Evolutionary conservation across 495 filamentous ascomycete genomes (phyloP).

Genomic region (Aspergillus asperescens): DNA sequence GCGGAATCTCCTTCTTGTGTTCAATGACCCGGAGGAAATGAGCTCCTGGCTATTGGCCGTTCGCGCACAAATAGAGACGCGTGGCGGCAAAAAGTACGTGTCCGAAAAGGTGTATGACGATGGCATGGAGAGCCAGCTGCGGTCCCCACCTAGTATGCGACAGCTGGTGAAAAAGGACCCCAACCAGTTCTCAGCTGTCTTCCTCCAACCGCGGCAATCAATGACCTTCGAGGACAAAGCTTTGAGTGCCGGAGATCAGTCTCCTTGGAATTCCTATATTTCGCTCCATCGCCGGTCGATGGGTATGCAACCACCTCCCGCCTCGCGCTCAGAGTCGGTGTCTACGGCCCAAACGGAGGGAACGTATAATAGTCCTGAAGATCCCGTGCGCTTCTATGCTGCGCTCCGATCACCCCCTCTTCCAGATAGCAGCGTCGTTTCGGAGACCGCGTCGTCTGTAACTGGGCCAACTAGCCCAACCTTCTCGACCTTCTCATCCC

Average conservation of each 20-base stretch:
- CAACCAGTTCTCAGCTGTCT: slow-evolving; percentile 57
- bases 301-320: slow-evolving; percentile 17
- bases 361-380: slow-evolving; percentile 16
- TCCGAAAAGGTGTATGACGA: slow-evolving; percentile 45
- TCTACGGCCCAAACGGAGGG: slow-evolving; percentile 30
- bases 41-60: slow-evolving; percentile 68
- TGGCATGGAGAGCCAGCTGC: slow-evolving; percentile 37
- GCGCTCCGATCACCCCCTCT: slow-evolving; percentile 8
- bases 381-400: slow-evolving; percentile 18
- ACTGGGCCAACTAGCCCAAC: slow-evolving; percentile 23
- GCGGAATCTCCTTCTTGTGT: slow-evolving; percentile 70
- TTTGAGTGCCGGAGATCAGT: slow-evolving; percentile 24
- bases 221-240: slow-evolving; percentile 25
- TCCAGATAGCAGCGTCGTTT: slow-evolving; percentile 8
- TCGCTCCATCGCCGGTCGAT: slow-evolving; percentile 30
- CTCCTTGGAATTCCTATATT: slow-evolving; percentile 28
- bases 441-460: slow-evolving; percentile 11
- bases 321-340: slow-evolving; percentile 29
- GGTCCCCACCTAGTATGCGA: slow-evolving; percentile 30
- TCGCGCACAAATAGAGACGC: slow-evolving; percentile 60
- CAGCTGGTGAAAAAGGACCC: slow-evolving; percentile 47
- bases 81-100: slow-evolving; percentile 62
- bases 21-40: slow-evolving; percentile 78
- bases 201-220: slow-evolving; percentile 48
- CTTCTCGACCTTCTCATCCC: slow-evolving; percentile 20